phyloP scores from a whole-genome alignment of 1,139 yeast species.

The Saccharomyces hybrid region DNA sequence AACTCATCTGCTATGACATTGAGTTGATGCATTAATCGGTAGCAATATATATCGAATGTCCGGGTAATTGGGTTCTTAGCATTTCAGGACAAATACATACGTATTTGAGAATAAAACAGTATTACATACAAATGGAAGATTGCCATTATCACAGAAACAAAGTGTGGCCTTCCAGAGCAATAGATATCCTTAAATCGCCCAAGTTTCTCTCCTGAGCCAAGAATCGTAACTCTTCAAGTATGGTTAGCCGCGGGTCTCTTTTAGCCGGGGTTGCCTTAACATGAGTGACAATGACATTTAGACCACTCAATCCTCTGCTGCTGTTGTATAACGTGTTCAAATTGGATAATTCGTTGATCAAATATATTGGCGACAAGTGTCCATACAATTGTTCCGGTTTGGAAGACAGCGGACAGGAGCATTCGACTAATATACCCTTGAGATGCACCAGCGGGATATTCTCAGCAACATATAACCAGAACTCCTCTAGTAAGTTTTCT shows the following conservation, averaged over 20 bases:
- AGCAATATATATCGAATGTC: neutral
- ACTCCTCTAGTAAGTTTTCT: conserved; percentile 37
- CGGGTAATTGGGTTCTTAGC: neutral
- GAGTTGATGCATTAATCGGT: neutral
- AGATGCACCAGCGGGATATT: conserved; percentile 37
- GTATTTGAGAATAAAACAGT: neutral
- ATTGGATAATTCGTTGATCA: conserved; percentile 50
- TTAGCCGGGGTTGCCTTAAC: conserved; percentile 48
- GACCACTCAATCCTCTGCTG: conserved; percentile 27
- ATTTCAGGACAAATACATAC: neutral
- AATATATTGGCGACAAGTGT: conserved; percentile 62
- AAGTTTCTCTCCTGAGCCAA: conserved; percentile 13
- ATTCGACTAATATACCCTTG: conserved; percentile 61
- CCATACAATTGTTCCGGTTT: conserved; percentile 54
- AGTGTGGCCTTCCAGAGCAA: conserved; percentile 27
- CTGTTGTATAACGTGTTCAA: conserved; percentile 28
- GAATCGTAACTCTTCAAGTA: conserved; percentile 42
- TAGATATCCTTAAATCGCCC: conserved; percentile 19
- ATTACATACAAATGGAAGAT: too few relatives aligned
- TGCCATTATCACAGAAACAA: conserved; percentile 17
- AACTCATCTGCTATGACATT: neutral
- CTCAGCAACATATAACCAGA: conserved; percentile 56
- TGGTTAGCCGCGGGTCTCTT: conserved; percentile 49
- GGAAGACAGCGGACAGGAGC: conserved; percentile 48
- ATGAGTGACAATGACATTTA: conserved; percentile 61